These are phyloP conservation scores for Haplosporangium sp. DNA, from an alignment of 371 early-diverging fungal genomes.

Conservation along the genomic window DNA sequence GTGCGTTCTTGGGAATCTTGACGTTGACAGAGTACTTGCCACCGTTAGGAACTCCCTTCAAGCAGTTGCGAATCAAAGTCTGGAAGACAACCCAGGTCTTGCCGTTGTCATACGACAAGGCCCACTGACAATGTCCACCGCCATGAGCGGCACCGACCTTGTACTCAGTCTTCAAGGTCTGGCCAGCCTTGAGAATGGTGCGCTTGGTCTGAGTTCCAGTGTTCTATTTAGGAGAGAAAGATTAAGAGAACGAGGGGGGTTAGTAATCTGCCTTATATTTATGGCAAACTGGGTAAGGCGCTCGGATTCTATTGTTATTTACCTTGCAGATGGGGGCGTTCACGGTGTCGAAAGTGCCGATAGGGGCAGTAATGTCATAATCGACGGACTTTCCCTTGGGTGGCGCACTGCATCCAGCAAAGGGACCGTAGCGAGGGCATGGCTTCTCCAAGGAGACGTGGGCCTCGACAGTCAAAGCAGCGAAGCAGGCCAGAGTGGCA, in stretches of 20 bases:
- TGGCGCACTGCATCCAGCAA: conserved; percentile 36
- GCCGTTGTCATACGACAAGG: conserved; percentile 73
- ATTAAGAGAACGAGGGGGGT: neutral
- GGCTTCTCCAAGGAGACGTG: conserved; percentile 27
- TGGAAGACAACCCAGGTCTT: conserved; percentile 70
- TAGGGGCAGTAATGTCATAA: conserved; percentile 44
- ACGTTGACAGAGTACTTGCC: conserved; percentile 52
- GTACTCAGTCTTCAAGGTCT: conserved; percentile 43
- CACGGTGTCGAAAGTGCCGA: conserved; percentile 17
- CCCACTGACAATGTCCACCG: conserved; percentile 79
- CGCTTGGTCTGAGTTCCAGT: conserved; percentile 24
- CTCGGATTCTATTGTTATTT: neutral
- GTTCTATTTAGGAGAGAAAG: conserved; percentile 4
- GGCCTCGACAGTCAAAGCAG: conserved; percentile 36
- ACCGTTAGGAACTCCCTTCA: conserved; percentile 30
- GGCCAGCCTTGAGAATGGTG: conserved; percentile 48
- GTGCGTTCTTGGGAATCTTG: conserved; percentile 61
- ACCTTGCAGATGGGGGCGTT: conserved; percentile 40
- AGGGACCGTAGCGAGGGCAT: conserved; percentile 36
- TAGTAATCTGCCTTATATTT: neutral
- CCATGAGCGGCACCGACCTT: conserved; percentile 55
- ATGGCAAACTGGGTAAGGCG: neutral
- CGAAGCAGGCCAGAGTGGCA: conserved; percentile 25
- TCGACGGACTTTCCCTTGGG: conserved; percentile 48
- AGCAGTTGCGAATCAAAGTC: conserved; percentile 62